These are phyloP conservation scores for Dactylorhiza incarnata DNA, from an alignment of 106 monocot species.

Conservation along the genomic window DNA sequence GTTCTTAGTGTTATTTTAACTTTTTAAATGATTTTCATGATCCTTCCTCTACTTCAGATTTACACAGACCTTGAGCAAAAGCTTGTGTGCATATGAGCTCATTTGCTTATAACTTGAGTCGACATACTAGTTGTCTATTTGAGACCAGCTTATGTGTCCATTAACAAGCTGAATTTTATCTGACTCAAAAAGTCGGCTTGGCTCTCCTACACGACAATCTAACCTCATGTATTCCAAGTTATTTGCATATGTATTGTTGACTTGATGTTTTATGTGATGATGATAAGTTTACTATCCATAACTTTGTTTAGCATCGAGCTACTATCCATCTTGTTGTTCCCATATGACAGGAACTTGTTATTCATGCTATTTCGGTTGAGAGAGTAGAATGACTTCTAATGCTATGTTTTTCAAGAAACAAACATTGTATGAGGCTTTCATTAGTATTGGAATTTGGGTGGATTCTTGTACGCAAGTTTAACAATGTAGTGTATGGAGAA, in stretches of 20 bases:
- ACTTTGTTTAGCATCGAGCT: neutral
- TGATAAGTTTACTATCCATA: neutral
- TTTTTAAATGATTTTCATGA: too few species aligned
- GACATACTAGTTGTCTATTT: neutral
- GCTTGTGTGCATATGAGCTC: too few species aligned
- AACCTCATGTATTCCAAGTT: neutral
- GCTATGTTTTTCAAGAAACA: neutral
- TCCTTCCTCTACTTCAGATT: too few species aligned
- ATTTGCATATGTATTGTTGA: neutral
- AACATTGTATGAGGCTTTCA: neutral
- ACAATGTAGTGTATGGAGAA: neutral
- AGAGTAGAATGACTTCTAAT: neutral
- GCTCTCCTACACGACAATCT: neutral
- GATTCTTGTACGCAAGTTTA: neutral
- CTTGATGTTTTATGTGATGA: neutral
- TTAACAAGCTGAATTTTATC: neutral
- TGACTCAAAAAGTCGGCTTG: neutral
- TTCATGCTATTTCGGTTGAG: neutral
- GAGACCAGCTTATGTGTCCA: neutral
- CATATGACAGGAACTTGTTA: neutral
- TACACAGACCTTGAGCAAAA: too few species aligned
- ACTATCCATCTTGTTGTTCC: neutral
- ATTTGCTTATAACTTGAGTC: too few species aligned
- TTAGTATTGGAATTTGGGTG: neutral
- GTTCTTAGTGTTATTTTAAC: neutral